Evolutionary conservation across 352 stramenopile species (phyloP).

Genomic region (Peronosclerospora sorghi): DNA sequence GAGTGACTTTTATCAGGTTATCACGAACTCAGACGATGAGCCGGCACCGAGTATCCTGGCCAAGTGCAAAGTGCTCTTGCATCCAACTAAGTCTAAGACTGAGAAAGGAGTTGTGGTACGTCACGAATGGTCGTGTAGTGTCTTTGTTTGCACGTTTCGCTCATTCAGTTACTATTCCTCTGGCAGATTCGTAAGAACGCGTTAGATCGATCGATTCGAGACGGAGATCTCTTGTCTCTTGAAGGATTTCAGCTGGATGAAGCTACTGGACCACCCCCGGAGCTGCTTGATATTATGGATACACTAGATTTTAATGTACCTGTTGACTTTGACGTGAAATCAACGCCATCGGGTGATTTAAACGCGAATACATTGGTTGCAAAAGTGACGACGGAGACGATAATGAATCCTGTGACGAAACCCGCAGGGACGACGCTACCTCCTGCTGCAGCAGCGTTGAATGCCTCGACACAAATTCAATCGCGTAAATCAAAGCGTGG

Average conservation of each 20-base stretch:
- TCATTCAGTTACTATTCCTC: neutral
- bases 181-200: conserved; percentile 53
- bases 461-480: neutral
- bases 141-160: neutral
- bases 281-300: conserved; percentile 62
- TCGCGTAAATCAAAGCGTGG: conserved; percentile 56
- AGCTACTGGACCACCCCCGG: conserved; percentile 35
- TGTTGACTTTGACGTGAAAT: conserved; percentile 19
- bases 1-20: conserved; percentile 73
- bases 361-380: conserved; percentile 1
- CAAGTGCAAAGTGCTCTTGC: conserved; percentile 64
- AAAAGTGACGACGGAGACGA: conserved; percentile 9
- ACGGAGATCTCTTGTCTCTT: conserved; percentile 66
- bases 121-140: neutral
- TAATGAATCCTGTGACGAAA: too few species aligned
- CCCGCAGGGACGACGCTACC: conserved; percentile 5
- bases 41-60: conserved; percentile 40
- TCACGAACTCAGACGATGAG: conserved; percentile 74
- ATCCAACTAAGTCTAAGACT: conserved; percentile 73
- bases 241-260: conserved; percentile 44
- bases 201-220: conserved; percentile 69
- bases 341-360: conserved; percentile 16
- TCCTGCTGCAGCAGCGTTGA: neutral
- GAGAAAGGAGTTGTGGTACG: conserved; percentile 65
- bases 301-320: conserved; percentile 51